These are phyloP conservation scores for Hanseniaspora guilliermondii DNA, from an alignment of 805 yeast species.

Conservation along the genomic window DNA sequence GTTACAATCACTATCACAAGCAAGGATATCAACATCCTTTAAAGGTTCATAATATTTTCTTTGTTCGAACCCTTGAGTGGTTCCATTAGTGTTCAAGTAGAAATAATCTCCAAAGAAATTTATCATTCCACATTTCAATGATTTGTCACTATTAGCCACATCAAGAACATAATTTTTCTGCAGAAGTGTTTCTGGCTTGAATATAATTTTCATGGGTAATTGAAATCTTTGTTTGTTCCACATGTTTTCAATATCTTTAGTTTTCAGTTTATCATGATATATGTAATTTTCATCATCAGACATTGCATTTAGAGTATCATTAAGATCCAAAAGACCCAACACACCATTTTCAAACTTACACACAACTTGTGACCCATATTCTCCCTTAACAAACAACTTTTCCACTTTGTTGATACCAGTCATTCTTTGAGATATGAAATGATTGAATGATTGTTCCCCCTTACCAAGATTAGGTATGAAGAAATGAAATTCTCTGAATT, in stretches of 20 bases:
- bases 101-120: constrained; percentile 10
- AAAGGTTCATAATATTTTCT: constrained; percentile 46
- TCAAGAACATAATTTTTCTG: constrained; percentile 44
- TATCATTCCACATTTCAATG: constrained; percentile 7
- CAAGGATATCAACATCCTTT: constrained; percentile 27
- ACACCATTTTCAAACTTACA: constrained; percentile 51
- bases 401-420: constrained; percentile 20
- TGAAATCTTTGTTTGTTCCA: constrained; percentile 31
- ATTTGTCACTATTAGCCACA: constrained; percentile 41
- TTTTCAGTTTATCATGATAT: not conserved
- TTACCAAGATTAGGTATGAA: constrained; percentile 26
- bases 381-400: constrained; percentile 25
- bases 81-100: constrained; percentile 40
- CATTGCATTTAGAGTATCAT: not conserved
- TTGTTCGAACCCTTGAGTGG: constrained; percentile 36
- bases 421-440: constrained; percentile 19
- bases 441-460: constrained; percentile 17
- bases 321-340: constrained; percentile 28
- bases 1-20: constrained; percentile 9
- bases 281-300: not conserved
- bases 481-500: constrained; percentile 45
- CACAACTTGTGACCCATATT: constrained; percentile 33
- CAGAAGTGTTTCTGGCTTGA: constrained; percentile 51
- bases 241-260: constrained; percentile 15
- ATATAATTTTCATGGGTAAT: constrained; percentile 38